A percentile compares a stretch with the other conserved stretches of the same genome.
phyloP scores from a whole-genome alignment of 2,329 filamentous ascomycete species.

The Coniochaeta sp. region DNA sequence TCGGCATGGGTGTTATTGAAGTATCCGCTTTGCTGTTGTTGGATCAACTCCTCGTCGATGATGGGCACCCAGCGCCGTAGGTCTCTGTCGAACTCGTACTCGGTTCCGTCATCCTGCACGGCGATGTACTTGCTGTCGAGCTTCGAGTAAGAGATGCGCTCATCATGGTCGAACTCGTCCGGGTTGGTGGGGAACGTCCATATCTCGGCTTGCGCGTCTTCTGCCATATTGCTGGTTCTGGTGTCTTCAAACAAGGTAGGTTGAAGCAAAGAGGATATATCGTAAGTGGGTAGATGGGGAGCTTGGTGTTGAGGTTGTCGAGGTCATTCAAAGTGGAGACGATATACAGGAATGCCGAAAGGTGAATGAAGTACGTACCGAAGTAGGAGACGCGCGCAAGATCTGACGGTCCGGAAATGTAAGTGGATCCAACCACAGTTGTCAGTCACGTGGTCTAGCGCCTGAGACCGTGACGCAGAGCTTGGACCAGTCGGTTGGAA shows the following conservation, averaged over 20 bases:
- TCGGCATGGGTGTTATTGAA: conserved; percentile 6
- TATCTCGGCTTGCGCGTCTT: conserved; percentile 14
- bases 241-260: too few relatives aligned
- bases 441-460: background rate
- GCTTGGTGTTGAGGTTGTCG: too few relatives aligned
- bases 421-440: too few relatives aligned
- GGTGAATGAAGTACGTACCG: too few relatives aligned
- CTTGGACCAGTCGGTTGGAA: background rate
- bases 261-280: too few relatives aligned
- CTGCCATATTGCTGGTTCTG: background rate
- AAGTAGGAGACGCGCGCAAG: too few relatives aligned
- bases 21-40: conserved; percentile 20
- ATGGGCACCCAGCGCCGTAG: conserved; percentile 67
- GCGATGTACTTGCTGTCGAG: conserved; percentile 76
- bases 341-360: too few relatives aligned
- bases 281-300: too few relatives aligned
- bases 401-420: too few relatives aligned
- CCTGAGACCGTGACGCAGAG: background rate
- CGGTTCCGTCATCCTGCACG: conserved; percentile 75
- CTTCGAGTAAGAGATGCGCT: conserved; percentile 82
- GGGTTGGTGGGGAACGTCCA: conserved; percentile 51
- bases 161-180: conserved; percentile 66
- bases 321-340: too few relatives aligned
- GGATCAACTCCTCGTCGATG: conserved; percentile 25
- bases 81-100: conserved; percentile 73